Evolutionary conservation across 73 alveolate species (phyloP), one percentile per base, ranked within the genome.

Genomic region (Symbiodinium natans): DNA sequence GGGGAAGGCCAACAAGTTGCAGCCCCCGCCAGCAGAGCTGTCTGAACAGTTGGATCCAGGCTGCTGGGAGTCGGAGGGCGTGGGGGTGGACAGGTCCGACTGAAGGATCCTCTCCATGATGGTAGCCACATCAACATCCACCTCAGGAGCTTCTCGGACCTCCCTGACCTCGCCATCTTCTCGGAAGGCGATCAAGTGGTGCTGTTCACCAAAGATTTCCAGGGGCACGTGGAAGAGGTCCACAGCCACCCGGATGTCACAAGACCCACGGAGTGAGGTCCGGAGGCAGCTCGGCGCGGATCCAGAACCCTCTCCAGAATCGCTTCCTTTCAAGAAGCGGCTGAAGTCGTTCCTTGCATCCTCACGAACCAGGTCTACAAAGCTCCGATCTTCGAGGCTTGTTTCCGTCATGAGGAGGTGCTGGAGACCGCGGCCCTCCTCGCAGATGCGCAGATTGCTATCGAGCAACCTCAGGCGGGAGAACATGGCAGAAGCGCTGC

Each of bases 201-300:
- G 84, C 84, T 0, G 29, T 29, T 34, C 84, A 31, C 40, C 40
- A 11, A 9, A 34, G 43, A 33, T 9, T 21, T 74, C 43, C 40
- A 74, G 27, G 25, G 84, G 84, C 27, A 74, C 84, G 41, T 74
- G 84, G 84, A 74, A 74, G 33, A 74, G 25, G 9, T 74, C 84
- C 84, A 74, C 84, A 8, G 84, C 46, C 27, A 74, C 84, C 7
- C 84, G 84, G 6, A 33, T 74, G 42, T 33, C 25, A 43, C 42
- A 33, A 34, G 84, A 74, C 29, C 84, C 84, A 31, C 84, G 84
- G 31, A 74, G 84, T 3, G 84, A 74, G 13, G 84, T 11, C 25
- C 84, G 84, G 31, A 74, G 42, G 41, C 84, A 74, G 4, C 43
- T 9, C 41, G 84, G 43, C 43, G 42, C 42, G 5, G 77, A 46